Conservation (phyloP, 2,329 filamentous ascomycete genomes). For the Colletotrichum sp. region DNA sequence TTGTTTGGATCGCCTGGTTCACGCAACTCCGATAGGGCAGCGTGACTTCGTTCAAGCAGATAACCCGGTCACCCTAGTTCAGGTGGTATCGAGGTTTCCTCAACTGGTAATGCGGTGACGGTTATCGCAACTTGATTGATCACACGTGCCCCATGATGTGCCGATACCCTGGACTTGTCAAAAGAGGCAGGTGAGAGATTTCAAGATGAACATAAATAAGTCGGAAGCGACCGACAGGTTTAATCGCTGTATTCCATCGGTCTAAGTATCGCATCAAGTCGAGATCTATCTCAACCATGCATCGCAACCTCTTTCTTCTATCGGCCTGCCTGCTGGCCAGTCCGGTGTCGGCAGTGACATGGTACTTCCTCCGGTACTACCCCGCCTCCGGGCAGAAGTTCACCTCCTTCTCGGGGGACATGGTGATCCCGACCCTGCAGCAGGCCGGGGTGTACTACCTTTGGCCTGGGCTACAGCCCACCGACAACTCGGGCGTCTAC, state of each 20-base stretch:
- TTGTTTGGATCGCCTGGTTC: not conserved
- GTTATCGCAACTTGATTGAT: not conserved
- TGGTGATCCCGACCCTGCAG: conserved; percentile 27
- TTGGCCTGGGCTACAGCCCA: conserved; percentile 42
- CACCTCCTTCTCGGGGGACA: conserved; percentile 31
- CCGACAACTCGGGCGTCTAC: conserved; percentile 40
- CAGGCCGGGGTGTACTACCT: conserved; percentile 39
- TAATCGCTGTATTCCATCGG: not conserved
- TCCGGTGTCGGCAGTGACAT: conserved; percentile 29
- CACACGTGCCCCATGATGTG: not conserved
- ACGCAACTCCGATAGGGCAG: not conserved
- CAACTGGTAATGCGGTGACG: not conserved
- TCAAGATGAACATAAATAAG: not conserved
- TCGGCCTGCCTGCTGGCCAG: conserved; percentile 21
- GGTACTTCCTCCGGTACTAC: conserved; percentile 34
- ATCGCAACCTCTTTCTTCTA: not conserved
- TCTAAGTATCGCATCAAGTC: not conserved
- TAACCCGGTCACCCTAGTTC: not conserved
- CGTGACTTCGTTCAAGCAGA: not conserved
- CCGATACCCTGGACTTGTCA: not conserved
- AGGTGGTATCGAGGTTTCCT: not conserved
- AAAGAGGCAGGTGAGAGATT: not conserved
- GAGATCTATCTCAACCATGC: not conserved
- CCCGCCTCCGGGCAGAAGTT: conserved; percentile 31
- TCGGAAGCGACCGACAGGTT: not conserved